phyloP scores from a whole-genome alignment of 2,329 filamentous ascomycete genomes.

The Arthrobotrys iridis region DNA sequence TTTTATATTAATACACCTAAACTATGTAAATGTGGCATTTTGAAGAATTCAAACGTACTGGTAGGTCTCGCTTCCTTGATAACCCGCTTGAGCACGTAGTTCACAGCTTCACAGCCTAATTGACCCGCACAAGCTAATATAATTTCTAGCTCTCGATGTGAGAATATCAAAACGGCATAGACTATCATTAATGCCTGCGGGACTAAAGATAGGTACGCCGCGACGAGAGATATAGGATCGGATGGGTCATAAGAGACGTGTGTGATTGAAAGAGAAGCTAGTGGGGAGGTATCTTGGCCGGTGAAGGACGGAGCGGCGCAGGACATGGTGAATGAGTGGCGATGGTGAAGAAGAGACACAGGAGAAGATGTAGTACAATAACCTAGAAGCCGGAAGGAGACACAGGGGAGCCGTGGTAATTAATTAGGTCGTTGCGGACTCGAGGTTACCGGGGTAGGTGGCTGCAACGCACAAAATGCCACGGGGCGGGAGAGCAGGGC shows the following conservation, averaged over 20 bases:
- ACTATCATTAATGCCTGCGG: slow-evolving; percentile 90
- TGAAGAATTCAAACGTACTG: slow-evolving; percentile 68
- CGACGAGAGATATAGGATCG: slow-evolving; percentile 84
- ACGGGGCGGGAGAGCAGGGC: slow-evolving; percentile 18
- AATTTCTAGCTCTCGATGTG: slow-evolving; percentile 89
- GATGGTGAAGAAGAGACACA: neutral
- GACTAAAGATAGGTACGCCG: slow-evolving; percentile 91
- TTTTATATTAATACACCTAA: neutral
- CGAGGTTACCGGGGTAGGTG: neutral
- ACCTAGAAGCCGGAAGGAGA: neutral
- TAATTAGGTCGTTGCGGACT: slow-evolving; percentile 12
- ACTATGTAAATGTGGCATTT: too few relatives aligned
- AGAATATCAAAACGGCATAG: slow-evolving; percentile 90
- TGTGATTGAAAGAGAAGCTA: slow-evolving; percentile 91
- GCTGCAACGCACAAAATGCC: slow-evolving; percentile 52
- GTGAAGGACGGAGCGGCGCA: slow-evolving; percentile 27
- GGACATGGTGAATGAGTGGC: slow-evolving; percentile 24
- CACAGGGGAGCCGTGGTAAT: neutral
- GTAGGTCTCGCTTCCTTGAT: slow-evolving; percentile 91
- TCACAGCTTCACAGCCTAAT: slow-evolving; percentile 87
- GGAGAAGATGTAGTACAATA: neutral
- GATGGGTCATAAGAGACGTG: slow-evolving; percentile 96
- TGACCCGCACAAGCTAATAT: slow-evolving; percentile 90
- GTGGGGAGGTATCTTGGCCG: slow-evolving; percentile 62
- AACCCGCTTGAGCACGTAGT: slow-evolving; percentile 86